A percentile compares a stretch with the other conserved stretches of the same genome.
These are phyloP conservation scores for Candida glaebosa DNA, from an alignment of 805 yeast genomes.

Conservation along the genomic window DNA sequence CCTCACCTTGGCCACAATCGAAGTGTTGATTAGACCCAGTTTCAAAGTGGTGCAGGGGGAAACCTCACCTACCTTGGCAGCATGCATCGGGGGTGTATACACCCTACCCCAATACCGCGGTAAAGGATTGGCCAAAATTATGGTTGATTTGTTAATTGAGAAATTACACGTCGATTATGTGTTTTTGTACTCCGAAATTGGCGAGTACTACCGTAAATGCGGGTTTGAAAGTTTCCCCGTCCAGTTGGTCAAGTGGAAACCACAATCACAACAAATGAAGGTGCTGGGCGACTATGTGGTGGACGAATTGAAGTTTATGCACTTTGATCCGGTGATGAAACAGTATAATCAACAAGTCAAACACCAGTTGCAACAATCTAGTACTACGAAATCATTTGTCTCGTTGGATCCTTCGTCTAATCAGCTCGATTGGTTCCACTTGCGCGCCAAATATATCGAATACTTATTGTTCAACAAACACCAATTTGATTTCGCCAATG, in stretches of 20 bases:
- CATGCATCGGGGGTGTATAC: conserved; percentile 42
- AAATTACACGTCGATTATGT: conserved; percentile 21
- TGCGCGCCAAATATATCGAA: conserved; percentile 32
- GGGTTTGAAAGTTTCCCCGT: conserved; percentile 39
- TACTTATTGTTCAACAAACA: conserved; percentile 18
- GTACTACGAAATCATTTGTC: too few species aligned
- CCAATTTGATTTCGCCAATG: conserved; percentile 15
- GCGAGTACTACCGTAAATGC: conserved; percentile 36
- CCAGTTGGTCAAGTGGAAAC: conserved; percentile 20
- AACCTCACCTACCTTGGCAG: conserved; percentile 15
- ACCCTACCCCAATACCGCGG: conserved; percentile 35
- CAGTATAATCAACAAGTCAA: conserved; percentile 19
- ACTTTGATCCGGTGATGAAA: conserved; percentile 23
- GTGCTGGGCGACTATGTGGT: background rate
- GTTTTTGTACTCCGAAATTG: conserved; percentile 41
- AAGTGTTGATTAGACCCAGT: conserved; percentile 29
- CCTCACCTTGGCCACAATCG: conserved; percentile 29
- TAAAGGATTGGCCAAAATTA: conserved; percentile 34
- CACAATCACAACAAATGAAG: too few species aligned
- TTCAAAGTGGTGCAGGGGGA: conserved; percentile 18
- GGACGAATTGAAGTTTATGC: conserved; percentile 4
- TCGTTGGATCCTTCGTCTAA: conserved; percentile 10
- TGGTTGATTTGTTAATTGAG: conserved; percentile 36
- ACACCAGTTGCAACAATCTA: conserved; percentile 11
- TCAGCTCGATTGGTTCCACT: conserved; percentile 40